Percentiles rank a stretch among this genome's conserved stretches.
Evolutionary conservation across 1,139 yeast species (phyloP).

Genomic region (Magnusiomyces clavatus): DNA sequence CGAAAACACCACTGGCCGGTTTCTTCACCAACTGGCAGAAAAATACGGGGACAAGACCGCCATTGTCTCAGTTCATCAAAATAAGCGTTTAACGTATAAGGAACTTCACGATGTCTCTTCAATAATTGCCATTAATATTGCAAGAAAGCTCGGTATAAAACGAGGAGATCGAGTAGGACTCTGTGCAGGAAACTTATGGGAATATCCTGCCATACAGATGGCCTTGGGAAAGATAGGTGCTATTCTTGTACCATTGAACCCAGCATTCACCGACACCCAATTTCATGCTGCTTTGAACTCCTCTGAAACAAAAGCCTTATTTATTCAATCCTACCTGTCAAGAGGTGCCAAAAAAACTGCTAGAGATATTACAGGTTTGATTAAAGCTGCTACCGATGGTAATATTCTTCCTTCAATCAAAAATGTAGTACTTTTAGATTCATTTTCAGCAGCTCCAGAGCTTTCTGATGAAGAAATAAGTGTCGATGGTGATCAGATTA

Average conservation of each 20-base stretch:
- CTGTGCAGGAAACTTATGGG: constrained; percentile 30
- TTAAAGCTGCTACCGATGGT: constrained; percentile 12
- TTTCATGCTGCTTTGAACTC: constrained; percentile 24
- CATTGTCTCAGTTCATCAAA: constrained; percentile 26
- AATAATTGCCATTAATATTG: constrained; percentile 22
- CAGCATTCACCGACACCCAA: constrained; percentile 29
- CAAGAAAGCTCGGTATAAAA: constrained; percentile 17
- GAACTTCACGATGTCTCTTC: constrained; percentile 22
- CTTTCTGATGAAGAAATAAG: constrained; percentile 2
- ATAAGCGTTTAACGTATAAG: constrained; percentile 18
- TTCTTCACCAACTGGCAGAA: constrained; percentile 18
- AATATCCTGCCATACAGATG: constrained; percentile 27
- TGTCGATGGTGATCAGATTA: constrained; percentile 7
- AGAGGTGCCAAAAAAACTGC: constrained; percentile 14
- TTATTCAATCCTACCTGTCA: constrained; percentile 21
- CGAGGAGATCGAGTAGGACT: constrained; percentile 29
- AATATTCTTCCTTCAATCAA: constrained; percentile 9
- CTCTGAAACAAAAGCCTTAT: constrained; percentile 23
- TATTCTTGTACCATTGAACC: constrained; percentile 29
- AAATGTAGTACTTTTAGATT: constrained; percentile 11
- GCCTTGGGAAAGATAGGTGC: constrained; percentile 30
- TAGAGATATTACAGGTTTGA: constrained; percentile 11
- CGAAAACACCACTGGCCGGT: constrained; percentile 20
- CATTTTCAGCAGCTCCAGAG: constrained; percentile 10
- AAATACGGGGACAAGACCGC: constrained; percentile 21